phyloP scores from a whole-genome alignment of 768 basidiomycete species.

The Dentipellis sp. region DNA sequence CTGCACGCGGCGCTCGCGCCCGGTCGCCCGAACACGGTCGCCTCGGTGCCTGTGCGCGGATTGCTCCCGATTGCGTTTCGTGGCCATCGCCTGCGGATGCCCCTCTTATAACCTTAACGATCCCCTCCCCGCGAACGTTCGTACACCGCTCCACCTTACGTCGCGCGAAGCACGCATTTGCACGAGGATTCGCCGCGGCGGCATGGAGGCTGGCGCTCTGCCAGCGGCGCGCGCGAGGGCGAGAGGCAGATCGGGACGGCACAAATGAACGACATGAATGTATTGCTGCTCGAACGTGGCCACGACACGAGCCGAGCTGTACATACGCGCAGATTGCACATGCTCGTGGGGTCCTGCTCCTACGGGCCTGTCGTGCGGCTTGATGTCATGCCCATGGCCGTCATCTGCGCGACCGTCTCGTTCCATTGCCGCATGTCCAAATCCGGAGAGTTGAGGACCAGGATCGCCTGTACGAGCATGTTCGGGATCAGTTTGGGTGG shows the following conservation, averaged over 20 bases:
- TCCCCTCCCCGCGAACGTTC: neutral
- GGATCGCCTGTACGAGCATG: slow-evolving; percentile 12
- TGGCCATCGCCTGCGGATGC: too few relatives aligned
- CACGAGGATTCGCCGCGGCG: neutral
- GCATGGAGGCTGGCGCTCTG: too few relatives aligned
- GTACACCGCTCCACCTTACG: neutral
- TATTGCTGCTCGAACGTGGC: too few relatives aligned
- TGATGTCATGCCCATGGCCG: slow-evolving; percentile 7
- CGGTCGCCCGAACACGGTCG: neutral
- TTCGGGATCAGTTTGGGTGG: slow-evolving; percentile 2
- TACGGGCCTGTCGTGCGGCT: neutral
- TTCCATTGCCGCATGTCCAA: slow-evolving; percentile 12
- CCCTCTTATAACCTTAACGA: too few relatives aligned
- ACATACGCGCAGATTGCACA: too few relatives aligned
- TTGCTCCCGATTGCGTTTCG: too few relatives aligned
- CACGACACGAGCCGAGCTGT: too few relatives aligned
- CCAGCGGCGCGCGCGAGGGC: too few relatives aligned
- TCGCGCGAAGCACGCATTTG: neutral
- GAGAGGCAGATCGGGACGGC: too few relatives aligned
- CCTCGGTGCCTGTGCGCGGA: neutral
- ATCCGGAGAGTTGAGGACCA: slow-evolving; percentile 12
- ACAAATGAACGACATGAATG: neutral
- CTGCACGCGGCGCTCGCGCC: neutral
- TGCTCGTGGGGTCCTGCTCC: neutral
- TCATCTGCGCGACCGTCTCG: slow-evolving; percentile 14